Evolutionary conservation across 208 protist species (phyloP), one percentile per base, ranked within the genome.

Genomic region (Trypanosoma mega): DNA sequence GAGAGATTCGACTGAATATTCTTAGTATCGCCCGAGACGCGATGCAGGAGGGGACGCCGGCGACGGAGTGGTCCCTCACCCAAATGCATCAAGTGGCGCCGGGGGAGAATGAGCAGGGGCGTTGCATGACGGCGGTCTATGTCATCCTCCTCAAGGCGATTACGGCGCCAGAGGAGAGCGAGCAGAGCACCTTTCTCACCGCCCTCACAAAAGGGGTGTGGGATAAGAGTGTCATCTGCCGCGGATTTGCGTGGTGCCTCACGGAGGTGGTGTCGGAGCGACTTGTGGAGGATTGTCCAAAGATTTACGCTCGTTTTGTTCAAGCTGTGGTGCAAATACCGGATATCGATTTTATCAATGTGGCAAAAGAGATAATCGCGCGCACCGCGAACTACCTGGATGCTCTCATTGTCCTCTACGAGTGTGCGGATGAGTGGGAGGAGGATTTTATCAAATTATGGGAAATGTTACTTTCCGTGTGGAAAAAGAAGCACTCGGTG

Each of bases 301-400:
- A 59, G 16, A 72, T 86, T 45, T 89, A 78, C 62, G 63, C 41
- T 39, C 82, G 85, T 43, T 96, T 93, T 52, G 66, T 78, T 8
- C 58, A 71, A 11, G 57, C 59, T 26, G 53, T 96, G 2, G 63
- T 59, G 31, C 27, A 49, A 24, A 77, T 80, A 5, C 61, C 63
- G n/a, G 55, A 61, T 33, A 58, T 96, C 20, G 60, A 72, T 57
- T 84, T 92, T 46, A 16, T 81, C 2, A 53, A 43, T 23, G 66
- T 93, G 24, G 55, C 80, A 46, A 68, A 76, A 47, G 84, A 92
- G 36, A 67, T 96, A 20, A 81, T 96, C 55, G 68, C 73, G 5
- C 86, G 90, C 56, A 91, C 82, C 3, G 86, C 86, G 2, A 90
- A 89, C 56, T 90, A 91, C 69, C 80, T 96, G 11, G 90, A 92